These are phyloP conservation scores for Angomonas deanei DNA, from an alignment of 208 protist species.

Conservation along the genomic window DNA sequence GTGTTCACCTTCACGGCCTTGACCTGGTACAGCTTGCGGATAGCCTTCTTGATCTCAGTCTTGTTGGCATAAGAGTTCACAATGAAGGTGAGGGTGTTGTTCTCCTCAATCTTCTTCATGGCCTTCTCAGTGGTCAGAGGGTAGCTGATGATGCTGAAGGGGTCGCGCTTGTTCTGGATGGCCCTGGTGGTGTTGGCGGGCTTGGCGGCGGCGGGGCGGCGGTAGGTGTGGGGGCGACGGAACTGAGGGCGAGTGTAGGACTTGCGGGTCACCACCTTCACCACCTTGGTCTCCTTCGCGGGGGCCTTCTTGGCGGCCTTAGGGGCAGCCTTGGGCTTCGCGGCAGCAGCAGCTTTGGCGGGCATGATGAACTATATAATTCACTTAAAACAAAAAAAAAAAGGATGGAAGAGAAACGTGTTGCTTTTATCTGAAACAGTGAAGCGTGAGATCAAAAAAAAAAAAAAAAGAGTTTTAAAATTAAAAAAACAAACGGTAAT, in stretches of 20 bases:
- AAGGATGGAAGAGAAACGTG: not conserved
- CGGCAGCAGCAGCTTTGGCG: constrained; percentile 40
- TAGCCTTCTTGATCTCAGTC: constrained; percentile 97
- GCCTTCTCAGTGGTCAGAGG: constrained; percentile 98
- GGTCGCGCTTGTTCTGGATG: constrained; percentile 64
- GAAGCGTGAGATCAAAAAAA: not conserved
- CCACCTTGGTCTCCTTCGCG: constrained; percentile 72
- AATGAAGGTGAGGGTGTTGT: constrained; percentile 99
- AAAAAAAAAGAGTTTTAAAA: constrained; percentile 2
- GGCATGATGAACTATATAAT: constrained; percentile 41
- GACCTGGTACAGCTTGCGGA: constrained; percentile 98
- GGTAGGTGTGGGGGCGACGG: constrained; percentile 95
- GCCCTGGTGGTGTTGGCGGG: constrained; percentile 91
- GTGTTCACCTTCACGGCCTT: constrained; percentile 98
- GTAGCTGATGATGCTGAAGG: constrained; percentile 95
- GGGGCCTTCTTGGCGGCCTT: constrained; percentile 49
- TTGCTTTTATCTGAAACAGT: not conserved
- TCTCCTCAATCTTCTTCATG: constrained; percentile 99
- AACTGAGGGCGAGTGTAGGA: constrained; percentile 95
- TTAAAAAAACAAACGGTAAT: not conserved
- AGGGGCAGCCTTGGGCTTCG: constrained; percentile 20
- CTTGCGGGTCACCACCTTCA: constrained; percentile 91
- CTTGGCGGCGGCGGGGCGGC: constrained; percentile 75
- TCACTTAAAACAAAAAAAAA: constrained; percentile 12
- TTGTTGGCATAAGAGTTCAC: constrained; percentile 97